phyloP scores from a whole-genome alignment of 1,284 basidiomycete species.

The Rhodofomes roseus region DNA sequence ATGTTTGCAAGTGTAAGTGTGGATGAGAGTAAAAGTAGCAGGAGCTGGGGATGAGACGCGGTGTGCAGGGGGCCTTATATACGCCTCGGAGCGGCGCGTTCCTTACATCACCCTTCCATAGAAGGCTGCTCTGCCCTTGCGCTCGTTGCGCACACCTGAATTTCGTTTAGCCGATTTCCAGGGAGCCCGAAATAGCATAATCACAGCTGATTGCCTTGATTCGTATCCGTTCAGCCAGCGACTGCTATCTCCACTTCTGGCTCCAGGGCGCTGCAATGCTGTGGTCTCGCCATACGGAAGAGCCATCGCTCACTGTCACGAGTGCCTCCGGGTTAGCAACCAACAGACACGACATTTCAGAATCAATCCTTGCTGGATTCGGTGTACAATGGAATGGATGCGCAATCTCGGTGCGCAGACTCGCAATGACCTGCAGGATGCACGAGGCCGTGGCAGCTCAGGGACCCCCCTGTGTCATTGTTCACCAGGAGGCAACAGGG shows the following conservation, averaged over 20 bases:
- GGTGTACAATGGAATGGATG: not conserved
- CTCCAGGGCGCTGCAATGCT: not conserved
- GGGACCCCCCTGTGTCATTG: not conserved
- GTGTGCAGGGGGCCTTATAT: constrained; percentile 23
- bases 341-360: not conserved
- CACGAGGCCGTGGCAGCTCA: not conserved
- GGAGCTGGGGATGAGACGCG: constrained; percentile 10
- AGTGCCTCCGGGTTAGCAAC: not conserved
- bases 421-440: not conserved
- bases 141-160: not conserved
- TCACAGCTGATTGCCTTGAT: constrained; percentile 1
- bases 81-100: constrained; percentile 2
- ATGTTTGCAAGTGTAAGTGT: constrained; percentile 31
- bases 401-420: not conserved
- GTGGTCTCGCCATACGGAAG: not conserved
- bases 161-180: constrained; percentile 3
- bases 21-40: constrained; percentile 15
- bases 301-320: not conserved
- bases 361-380: not conserved
- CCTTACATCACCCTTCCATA: constrained; percentile 1
- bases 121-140: not conserved
- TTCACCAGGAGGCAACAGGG: not conserved
- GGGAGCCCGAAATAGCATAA: constrained; percentile 1
- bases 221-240: constrained; percentile 1
- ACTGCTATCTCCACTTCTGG: not conserved